Conservation (phyloP, 1,284 basidiomycete species). For the Papiliotrema fonsecae region DNA sequence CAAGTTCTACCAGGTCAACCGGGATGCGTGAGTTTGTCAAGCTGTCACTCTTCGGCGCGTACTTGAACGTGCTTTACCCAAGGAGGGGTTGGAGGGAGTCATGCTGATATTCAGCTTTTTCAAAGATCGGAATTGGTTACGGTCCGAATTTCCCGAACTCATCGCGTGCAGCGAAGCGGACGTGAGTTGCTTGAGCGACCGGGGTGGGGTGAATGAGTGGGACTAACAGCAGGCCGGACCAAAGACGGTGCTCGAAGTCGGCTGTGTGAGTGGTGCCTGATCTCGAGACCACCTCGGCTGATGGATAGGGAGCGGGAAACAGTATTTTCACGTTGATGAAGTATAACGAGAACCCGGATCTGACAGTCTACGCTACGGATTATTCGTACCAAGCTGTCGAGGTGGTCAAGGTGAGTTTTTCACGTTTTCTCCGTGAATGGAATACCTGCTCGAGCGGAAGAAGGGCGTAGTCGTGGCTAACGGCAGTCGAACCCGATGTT, state of each 20-base stretch:
- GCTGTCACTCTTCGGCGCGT: too few relatives aligned
- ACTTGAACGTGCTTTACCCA: too few relatives aligned
- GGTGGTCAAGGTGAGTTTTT: constrained; percentile 66
- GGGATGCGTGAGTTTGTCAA: constrained; percentile 41
- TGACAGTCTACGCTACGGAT: constrained; percentile 77
- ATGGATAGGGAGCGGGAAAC: constrained; percentile 73
- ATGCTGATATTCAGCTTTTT: constrained; percentile 65
- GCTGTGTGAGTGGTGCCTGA: constrained; percentile 62
- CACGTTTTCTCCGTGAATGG: background rate
- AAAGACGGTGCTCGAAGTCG: constrained; percentile 71
- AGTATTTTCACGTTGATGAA: constrained; percentile 84
- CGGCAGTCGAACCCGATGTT: constrained; percentile 66
- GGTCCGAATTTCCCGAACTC: constrained; percentile 85
- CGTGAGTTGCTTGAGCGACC: constrained; percentile 48
- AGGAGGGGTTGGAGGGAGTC: too few relatives aligned
- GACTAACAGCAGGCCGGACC: constrained; percentile 67
- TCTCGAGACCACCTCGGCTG: constrained; percentile 2
- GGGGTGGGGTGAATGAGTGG: background rate
- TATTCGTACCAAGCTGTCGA: constrained; percentile 85
- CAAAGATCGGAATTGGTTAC: constrained; percentile 88
- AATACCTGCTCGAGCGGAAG: background rate
- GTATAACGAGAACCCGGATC: constrained; percentile 73
- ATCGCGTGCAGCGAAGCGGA: constrained; percentile 63
- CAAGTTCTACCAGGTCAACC: constrained; percentile 79
- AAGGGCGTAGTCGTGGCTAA: background rate